Evolutionary conservation across 2,329 filamentous ascomycete genomes (phyloP), one percentile per base, ranked within the genome.

Genomic region (Talaromyces sp.): DNA sequence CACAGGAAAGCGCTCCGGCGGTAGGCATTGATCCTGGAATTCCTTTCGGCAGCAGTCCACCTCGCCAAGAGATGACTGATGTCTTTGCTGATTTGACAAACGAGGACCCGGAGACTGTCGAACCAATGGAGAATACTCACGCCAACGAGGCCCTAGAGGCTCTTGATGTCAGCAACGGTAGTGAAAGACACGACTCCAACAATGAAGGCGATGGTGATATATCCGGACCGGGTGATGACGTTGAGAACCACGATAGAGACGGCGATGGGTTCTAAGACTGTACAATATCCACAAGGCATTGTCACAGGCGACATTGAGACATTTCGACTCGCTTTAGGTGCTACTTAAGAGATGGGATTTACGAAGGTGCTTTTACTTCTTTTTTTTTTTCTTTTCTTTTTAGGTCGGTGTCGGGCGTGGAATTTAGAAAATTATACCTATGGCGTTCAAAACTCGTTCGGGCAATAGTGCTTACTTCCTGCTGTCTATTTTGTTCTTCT

Each of bases 31-130:
- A 69, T 46, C 64, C 59, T 41, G 61, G 65, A 17, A 70, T 70
- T 48, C 67, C 71, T 3, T 71, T 73, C 51, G 66, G 70, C 53
- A 77, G 73, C 55, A 76, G 70, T 58, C 59, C 58, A 25, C 73
- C 74, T 60, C 73, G 73, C 17, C 69, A 70, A 54, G 67, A 74
- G 45, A 62, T 76, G 53, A 76, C 77, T 59, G 74, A 76, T 58
- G 71, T 79, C 19, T 79, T 78, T 63, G 75, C 74, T 9, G 77
- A 78, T 52, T 64, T 79, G 57, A 78, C 75, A 1, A 76, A 77
- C 55, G 73, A 77, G 59, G 75, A 78, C 60, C 67, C 63, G 9
- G 73, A 76, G 8, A 63, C 64, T 6, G 70, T 61, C 17, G 69
- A 67, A 64, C 68, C 63, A 11, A 71, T 74, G 69, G 74, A 77